A percentile compares a stretch with the other conserved stretches of the same genome.
These are phyloP conservation scores for Leishmania gerbilli DNA, from an alignment of 208 protist species.

Conservation along the genomic window DNA sequence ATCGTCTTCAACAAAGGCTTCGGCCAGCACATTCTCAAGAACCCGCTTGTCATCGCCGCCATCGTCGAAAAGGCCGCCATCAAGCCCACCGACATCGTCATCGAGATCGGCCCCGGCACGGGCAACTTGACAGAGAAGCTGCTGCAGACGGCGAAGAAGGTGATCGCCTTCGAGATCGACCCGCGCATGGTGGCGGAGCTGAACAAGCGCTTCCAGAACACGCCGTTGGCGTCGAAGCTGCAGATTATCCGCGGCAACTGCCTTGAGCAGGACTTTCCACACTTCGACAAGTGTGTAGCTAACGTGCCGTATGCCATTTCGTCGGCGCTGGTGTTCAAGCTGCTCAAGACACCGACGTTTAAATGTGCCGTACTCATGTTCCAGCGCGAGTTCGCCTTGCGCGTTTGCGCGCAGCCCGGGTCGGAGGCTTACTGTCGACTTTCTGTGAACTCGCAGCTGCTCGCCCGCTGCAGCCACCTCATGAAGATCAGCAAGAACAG, in stretches of 20 bases:
- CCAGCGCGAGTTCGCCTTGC: constrained; percentile 99
- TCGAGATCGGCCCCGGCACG: constrained; percentile 99
- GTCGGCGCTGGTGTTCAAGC: constrained; percentile 99
- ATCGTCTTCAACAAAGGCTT: constrained; percentile 97
- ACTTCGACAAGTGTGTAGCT: constrained; percentile 99
- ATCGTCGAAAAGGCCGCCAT: constrained; percentile 98
- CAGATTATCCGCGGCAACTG: constrained; percentile 99
- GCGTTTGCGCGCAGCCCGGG: constrained; percentile 98
- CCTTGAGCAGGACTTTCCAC: constrained; percentile 98
- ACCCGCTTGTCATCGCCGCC: constrained; percentile 97
- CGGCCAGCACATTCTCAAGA: constrained; percentile 99
- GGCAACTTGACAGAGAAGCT: constrained; percentile 99
- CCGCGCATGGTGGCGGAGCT: constrained; percentile 99
- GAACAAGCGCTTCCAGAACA: constrained; percentile 98
- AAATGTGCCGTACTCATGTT: constrained; percentile 99
- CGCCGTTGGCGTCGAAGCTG: constrained; percentile 90
- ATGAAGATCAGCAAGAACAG: constrained; percentile 99
- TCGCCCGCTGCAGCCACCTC: constrained; percentile 97
- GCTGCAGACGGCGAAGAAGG: constrained; percentile 96
- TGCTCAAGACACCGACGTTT: constrained; percentile 95
- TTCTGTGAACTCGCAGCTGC: constrained; percentile 99
- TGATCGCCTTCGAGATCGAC: constrained; percentile 99
- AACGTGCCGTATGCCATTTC: constrained; percentile 99
- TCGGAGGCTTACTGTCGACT: constrained; percentile 98
- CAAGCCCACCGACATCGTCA: constrained; percentile 97